phyloP scores from a whole-genome alignment of 257 asterid genomes.

The Salvia hispanica region DNA sequence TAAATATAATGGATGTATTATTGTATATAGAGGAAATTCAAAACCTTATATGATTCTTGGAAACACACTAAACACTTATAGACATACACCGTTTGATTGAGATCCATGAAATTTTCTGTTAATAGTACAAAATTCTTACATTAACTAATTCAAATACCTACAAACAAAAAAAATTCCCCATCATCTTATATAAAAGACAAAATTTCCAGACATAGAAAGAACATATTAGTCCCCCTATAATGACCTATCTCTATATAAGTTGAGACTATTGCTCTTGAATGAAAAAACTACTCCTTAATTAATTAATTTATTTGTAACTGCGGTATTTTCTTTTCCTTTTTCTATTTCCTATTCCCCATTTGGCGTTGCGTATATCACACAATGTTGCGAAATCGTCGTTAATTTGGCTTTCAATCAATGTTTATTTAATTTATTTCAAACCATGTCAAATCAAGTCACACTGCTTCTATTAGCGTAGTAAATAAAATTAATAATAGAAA shows the following conservation, averaged over 20 bases:
- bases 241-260: too few species aligned
- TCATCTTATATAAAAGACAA: background rate
- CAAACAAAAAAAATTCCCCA: background rate
- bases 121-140: background rate
- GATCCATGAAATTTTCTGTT: background rate
- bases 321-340: background rate
- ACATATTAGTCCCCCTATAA: background rate
- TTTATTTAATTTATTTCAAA: background rate
- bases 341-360: background rate
- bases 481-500: constrained; percentile 2
- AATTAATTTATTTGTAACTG: background rate
- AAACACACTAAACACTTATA: too few species aligned
- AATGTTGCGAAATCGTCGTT: background rate
- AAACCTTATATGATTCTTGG: too few species aligned
- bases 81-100: background rate
- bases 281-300: background rate
- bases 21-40: too few species aligned
- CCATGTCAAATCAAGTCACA: constrained; percentile 8
- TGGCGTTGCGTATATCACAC: background rate
- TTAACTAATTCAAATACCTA: background rate
- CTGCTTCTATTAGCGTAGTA: background rate
- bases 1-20: background rate
- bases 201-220: background rate
- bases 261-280: background rate
- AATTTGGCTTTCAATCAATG: background rate